Conservation (phyloP, 2,329 filamentous ascomycete species). For the Teratosphaeria epicoccoides region DNA sequence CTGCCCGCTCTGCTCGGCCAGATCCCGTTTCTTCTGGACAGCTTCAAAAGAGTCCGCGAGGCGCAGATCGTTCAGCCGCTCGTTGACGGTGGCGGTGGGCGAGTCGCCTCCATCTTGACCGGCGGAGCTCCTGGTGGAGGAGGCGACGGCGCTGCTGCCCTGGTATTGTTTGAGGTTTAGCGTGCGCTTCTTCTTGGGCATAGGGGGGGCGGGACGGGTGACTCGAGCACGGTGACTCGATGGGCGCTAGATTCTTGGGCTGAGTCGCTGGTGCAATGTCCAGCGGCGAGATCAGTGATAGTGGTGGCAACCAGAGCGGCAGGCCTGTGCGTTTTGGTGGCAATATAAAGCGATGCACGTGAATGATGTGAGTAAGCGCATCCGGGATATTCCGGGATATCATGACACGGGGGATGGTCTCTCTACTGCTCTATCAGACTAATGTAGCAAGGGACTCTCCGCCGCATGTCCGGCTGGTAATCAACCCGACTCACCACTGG, state of each 20-base stretch:
- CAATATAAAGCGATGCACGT: not conserved
- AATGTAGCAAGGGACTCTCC: not conserved
- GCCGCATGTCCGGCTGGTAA: not conserved
- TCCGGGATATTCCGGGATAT: no score
- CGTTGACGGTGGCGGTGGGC: constrained; percentile 32
- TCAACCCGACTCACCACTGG: not conserved
- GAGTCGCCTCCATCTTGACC: constrained; percentile 10
- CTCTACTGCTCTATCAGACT: not conserved
- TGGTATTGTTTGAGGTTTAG: constrained; percentile 32
- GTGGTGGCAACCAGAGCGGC: not conserved
- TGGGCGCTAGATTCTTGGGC: not conserved
- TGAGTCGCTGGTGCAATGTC: not conserved
- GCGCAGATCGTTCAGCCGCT: constrained; percentile 37
- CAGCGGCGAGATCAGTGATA: not conserved
- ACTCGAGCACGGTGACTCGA: constrained; percentile 5
- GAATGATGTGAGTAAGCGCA: not conserved
- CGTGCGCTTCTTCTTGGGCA: constrained; percentile 38
- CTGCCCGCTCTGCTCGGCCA: constrained; percentile 32
- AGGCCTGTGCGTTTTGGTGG: not conserved
- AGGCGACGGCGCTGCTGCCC: constrained; percentile 18
- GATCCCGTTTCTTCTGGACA: constrained; percentile 30
- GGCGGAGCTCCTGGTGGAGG: constrained; percentile 19
- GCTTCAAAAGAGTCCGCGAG: constrained; percentile 31
- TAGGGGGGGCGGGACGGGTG: constrained; percentile 15
- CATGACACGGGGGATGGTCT: not conserved